A percentile compares a stretch with the other conserved stretches of the same genome.
Conservation (phyloP, 2,329 filamentous ascomycete species). For the Alternaria consortialis region DNA sequence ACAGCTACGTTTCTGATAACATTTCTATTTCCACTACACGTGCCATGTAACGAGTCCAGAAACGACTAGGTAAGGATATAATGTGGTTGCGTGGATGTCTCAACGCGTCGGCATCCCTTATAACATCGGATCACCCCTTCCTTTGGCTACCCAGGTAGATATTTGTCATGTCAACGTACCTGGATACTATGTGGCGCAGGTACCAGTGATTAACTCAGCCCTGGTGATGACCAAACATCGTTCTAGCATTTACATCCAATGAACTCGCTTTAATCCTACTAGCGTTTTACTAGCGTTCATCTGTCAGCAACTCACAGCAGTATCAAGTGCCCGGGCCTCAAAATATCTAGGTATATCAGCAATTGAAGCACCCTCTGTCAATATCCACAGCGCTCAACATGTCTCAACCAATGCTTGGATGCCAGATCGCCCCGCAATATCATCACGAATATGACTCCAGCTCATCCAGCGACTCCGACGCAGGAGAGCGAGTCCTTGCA, state of each 20-base stretch:
- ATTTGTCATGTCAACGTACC: background rate
- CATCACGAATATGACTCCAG: slow-evolving; percentile 27
- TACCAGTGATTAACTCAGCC: background rate
- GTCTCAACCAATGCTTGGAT: slow-evolving; percentile 31
- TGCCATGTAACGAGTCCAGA: background rate
- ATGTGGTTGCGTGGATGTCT: background rate
- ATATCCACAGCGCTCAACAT: slow-evolving; percentile 14
- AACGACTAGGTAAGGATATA: background rate
- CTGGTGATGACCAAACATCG: background rate
- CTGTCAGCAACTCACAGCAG: background rate
- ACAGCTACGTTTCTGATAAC: no score
- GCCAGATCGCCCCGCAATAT: slow-evolving; percentile 41
- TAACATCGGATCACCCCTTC: background rate
- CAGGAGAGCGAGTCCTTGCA: slow-evolving; percentile 8
- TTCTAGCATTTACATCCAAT: background rate
- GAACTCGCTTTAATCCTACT: background rate
- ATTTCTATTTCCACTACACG: background rate
- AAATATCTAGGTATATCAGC: background rate
- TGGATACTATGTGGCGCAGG: background rate
- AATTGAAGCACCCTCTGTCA: background rate
- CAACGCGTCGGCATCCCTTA: background rate
- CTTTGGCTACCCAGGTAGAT: background rate
- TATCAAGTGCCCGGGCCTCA: background rate
- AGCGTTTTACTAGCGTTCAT: background rate
- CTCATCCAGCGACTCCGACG: slow-evolving; percentile 19